Conservation (phyloP, 176 grass and related monocot genomes). For the Typha latifolia region DNA sequence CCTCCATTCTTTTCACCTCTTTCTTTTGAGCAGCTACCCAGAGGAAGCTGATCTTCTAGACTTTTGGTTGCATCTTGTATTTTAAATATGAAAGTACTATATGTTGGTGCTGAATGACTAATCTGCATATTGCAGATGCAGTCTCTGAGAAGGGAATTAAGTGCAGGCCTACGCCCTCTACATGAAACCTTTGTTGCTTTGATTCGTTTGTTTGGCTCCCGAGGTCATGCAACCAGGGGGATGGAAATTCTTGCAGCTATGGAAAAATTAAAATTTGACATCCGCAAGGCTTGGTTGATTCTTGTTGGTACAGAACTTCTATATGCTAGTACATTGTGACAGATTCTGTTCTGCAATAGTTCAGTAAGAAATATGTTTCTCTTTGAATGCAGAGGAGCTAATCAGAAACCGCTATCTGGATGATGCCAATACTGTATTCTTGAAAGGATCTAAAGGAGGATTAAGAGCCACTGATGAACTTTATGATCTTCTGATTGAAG, state of each 20-base stretch:
- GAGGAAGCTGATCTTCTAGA: too few relatives aligned
- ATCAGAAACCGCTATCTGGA: slow-evolving; percentile 58
- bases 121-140: slow-evolving; percentile 61
- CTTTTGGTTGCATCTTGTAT: not conserved
- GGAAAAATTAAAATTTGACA: slow-evolving; percentile 86
- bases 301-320: slow-evolving; percentile 62
- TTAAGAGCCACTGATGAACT: slow-evolving; percentile 68
- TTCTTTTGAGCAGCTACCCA: too few relatives aligned
- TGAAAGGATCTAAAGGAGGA: slow-evolving; percentile 88
- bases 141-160: slow-evolving; percentile 87
- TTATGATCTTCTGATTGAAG: slow-evolving; percentile 80
- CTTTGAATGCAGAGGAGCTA: slow-evolving; percentile 64
- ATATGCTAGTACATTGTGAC: slow-evolving; percentile 8
- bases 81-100: not conserved
- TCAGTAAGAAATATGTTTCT: slow-evolving; percentile 23
- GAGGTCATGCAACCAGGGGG: slow-evolving; percentile 76
- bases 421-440: slow-evolving; percentile 85
- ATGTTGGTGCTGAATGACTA: slow-evolving; percentile 1
- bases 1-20: too few relatives aligned
- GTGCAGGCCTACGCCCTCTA: slow-evolving; percentile 66
- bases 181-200: slow-evolving; percentile 92
- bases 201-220: slow-evolving; percentile 82
- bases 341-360: slow-evolving; percentile 11
- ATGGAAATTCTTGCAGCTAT: slow-evolving; percentile 98
- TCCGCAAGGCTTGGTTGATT: slow-evolving; percentile 90